Conservation (phyloP, 116 monocot genomes). For the Trichopus zeylanicus region DNA sequence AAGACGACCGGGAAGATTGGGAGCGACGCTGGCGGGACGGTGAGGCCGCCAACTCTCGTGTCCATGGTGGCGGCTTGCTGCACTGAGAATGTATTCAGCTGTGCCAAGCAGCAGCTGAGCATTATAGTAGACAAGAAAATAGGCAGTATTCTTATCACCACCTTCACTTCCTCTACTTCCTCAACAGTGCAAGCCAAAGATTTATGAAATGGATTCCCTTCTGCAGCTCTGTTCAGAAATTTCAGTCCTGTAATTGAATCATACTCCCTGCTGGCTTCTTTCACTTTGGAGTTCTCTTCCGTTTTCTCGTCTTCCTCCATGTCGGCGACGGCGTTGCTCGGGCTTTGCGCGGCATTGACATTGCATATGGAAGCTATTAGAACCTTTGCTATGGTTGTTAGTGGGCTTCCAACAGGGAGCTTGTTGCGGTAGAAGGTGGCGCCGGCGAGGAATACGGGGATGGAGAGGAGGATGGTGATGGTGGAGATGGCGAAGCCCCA, state of each 20-base stretch:
- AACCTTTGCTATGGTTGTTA: slow-evolving; percentile 67
- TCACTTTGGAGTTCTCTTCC: neutral
- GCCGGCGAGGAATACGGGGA: slow-evolving; percentile 60
- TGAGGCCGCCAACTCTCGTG: slow-evolving; percentile 53
- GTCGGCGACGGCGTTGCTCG: slow-evolving; percentile 30
- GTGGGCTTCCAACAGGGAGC: slow-evolving; percentile 59
- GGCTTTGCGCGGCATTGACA: slow-evolving; percentile 6
- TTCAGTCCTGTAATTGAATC: slow-evolving; percentile 13
- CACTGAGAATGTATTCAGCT: slow-evolving; percentile 82
- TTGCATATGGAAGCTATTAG: slow-evolving; percentile 22
- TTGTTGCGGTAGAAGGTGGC: slow-evolving; percentile 45
- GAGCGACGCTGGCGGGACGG: slow-evolving; percentile 67
- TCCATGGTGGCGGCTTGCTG: slow-evolving; percentile 84
- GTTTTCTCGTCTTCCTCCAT: slow-evolving; percentile 18
- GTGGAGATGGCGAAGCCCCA: slow-evolving; percentile 80
- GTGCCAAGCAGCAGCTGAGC: slow-evolving; percentile 77
- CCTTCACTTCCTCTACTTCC: slow-evolving; percentile 63
- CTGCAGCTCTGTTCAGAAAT: slow-evolving; percentile 52
- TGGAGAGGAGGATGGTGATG: slow-evolving; percentile 49
- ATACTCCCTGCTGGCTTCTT: neutral
- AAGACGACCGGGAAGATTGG: slow-evolving; percentile 70
- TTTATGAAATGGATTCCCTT: slow-evolving; percentile 14
- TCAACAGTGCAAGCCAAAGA: slow-evolving; percentile 29
- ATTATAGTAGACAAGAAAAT: slow-evolving; percentile 73
- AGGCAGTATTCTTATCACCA: slow-evolving; percentile 52